Evolutionary conservation across 768 basidiomycete species (phyloP).

Genomic region (Kwoniella europaea): DNA sequence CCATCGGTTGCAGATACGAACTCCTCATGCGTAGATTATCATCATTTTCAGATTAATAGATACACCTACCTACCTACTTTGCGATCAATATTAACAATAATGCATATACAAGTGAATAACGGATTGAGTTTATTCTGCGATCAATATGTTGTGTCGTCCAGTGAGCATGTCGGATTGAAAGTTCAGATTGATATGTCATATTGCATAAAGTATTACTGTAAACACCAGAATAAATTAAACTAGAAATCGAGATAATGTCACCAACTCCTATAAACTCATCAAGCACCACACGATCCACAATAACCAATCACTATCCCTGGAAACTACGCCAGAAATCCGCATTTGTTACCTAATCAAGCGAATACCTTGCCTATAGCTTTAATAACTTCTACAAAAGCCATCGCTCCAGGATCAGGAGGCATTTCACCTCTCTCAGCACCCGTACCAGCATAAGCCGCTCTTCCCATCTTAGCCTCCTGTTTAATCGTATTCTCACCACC

Average conservation of each 20-base stretch:
- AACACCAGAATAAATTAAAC: too few relatives aligned
- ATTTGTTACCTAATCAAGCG: background rate
- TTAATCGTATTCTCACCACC: slow-evolving; percentile 47
- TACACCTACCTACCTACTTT: background rate
- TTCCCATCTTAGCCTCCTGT: slow-evolving; percentile 50
- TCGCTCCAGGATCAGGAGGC: slow-evolving; percentile 56
- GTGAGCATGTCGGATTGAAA: background rate
- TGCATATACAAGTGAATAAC: slow-evolving; percentile 4
- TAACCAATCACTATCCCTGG: background rate
- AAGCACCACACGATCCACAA: too few relatives aligned
- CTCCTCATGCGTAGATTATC: slow-evolving; percentile 37
- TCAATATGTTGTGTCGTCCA: too few relatives aligned
- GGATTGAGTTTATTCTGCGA: background rate
- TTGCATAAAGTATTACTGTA: too few relatives aligned
- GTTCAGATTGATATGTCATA: too few relatives aligned
- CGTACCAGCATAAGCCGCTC: slow-evolving; percentile 54
- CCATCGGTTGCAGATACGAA: slow-evolving; percentile 52
- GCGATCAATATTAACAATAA: background rate
- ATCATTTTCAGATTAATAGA: slow-evolving; percentile 15
- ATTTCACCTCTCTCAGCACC: slow-evolving; percentile 36
- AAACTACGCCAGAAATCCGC: background rate
- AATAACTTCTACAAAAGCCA: slow-evolving; percentile 50
- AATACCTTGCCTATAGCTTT: slow-evolving; percentile 48
- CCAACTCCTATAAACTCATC: too few relatives aligned
- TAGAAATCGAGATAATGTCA: too few relatives aligned